These are phyloP conservation scores for Rhizopus arrhizus DNA, from an alignment of 371 early-diverging fungal genomes.

Conservation along the genomic window DNA sequence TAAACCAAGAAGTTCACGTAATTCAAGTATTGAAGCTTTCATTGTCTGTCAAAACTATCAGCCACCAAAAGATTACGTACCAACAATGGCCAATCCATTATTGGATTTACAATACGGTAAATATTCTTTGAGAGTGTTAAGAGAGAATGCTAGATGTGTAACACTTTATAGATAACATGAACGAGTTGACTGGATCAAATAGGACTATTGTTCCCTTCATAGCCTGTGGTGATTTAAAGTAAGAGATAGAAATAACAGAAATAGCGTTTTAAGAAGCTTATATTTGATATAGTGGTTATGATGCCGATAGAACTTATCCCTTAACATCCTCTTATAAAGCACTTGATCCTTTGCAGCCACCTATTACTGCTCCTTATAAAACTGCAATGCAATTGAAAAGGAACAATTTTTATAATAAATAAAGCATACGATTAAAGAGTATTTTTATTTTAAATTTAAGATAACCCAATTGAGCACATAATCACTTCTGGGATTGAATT, in stretches of 20 bases:
- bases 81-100: slow-evolving; percentile 87
- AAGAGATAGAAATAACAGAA: slow-evolving; percentile 28
- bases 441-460: no score
- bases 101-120: slow-evolving; percentile 75
- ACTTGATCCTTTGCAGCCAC: slow-evolving; percentile 81
- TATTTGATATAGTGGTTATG: slow-evolving; percentile 64
- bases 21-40: slow-evolving; percentile 92
- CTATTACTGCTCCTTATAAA: slow-evolving; percentile 90
- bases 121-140: neutral
- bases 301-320: slow-evolving; percentile 83
- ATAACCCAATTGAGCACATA: no score
- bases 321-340: slow-evolving; percentile 63
- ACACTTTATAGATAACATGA: slow-evolving; percentile 42
- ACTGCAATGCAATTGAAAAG: slow-evolving; percentile 82
- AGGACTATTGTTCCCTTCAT: slow-evolving; percentile 87
- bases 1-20: slow-evolving; percentile 96
- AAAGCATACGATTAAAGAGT: no score
- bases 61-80: slow-evolving; percentile 82
- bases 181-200: slow-evolving; percentile 73
- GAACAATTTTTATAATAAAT: slow-evolving; percentile 62
- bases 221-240: slow-evolving; percentile 89
- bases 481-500: no score
- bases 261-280: slow-evolving; percentile 13
- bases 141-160: neutral
- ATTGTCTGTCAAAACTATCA: slow-evolving; percentile 89